These are phyloP conservation scores for Penicillium silybi DNA, from an alignment of 495 filamentous ascomycete species.

Conservation along the genomic window DNA sequence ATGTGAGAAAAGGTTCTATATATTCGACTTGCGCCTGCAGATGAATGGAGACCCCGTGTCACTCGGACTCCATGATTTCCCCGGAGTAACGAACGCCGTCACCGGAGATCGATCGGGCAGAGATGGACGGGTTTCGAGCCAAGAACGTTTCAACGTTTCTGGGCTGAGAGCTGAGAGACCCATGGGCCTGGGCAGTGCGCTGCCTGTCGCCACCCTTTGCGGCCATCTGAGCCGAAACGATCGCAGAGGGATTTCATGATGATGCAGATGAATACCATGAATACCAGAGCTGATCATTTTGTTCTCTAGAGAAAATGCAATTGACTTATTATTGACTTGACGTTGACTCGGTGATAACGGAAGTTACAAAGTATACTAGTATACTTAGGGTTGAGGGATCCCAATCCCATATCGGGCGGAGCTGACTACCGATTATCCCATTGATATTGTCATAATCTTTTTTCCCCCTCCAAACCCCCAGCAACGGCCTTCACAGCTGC, in stretches of 20 bases:
- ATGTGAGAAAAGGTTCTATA: background rate
- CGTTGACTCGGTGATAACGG: no score
- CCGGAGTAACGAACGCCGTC: background rate
- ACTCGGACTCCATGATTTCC: background rate
- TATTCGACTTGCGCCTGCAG: background rate
- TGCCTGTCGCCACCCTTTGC: background rate
- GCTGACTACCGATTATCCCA: slow-evolving; percentile 14
- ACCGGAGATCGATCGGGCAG: background rate
- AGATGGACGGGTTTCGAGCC: background rate
- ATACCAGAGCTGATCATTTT: background rate
- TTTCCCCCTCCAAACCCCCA: background rate
- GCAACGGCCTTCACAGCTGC: background rate
- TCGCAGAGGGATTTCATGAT: background rate
- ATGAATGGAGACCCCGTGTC: background rate
- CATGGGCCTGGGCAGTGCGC: slow-evolving; percentile 1
- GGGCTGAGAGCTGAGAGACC: background rate
- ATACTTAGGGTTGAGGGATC: background rate
- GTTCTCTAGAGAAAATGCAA: background rate
- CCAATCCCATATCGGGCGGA: background rate
- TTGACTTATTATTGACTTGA: background rate
- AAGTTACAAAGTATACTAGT: no score
- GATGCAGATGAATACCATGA: background rate
- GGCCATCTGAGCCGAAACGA: background rate
- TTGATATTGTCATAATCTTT: slow-evolving; percentile 21
- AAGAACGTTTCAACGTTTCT: background rate